Conservation (phyloP, 1,284 basidiomycete species). For the Jaminaea rosea region DNA sequence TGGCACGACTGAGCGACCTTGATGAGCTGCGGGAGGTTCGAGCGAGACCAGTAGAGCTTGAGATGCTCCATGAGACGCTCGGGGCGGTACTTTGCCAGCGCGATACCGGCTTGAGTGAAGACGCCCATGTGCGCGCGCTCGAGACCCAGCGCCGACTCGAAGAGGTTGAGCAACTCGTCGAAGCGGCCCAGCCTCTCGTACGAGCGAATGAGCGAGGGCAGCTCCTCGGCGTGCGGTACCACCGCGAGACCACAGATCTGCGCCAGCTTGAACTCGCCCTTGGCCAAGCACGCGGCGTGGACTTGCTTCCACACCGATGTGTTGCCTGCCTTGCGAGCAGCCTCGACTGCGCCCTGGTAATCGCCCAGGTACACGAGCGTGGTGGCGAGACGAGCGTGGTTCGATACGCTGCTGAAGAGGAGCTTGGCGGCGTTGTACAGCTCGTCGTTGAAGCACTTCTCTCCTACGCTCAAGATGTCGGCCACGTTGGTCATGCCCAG, state of each 20-base stretch:
- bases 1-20: constrained; percentile 91
- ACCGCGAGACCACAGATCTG: constrained; percentile 60
- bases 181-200: constrained; percentile 91
- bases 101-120: constrained; percentile 86
- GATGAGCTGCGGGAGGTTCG: constrained; percentile 94
- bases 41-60: constrained; percentile 91
- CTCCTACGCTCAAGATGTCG: constrained; percentile 87
- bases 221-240: constrained; percentile 65
- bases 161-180: constrained; percentile 78
- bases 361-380: constrained; percentile 97
- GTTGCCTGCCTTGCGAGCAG: constrained; percentile 95
- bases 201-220: constrained; percentile 67
- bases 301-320: constrained; percentile 99
- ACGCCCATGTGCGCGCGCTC: constrained; percentile 81
- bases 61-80: constrained; percentile 99
- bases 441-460: constrained; percentile 98
- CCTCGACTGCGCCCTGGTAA: constrained; percentile 95
- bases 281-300: constrained; percentile 94
- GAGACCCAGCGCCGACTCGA: constrained; percentile 84
- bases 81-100: constrained; percentile 94
- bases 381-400: constrained; percentile 95
- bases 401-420: constrained; percentile 90
- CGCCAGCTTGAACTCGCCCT: constrained; percentile 89
- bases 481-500: constrained; percentile 97
- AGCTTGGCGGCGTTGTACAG: constrained; percentile 95